Evolutionary conservation across 2,329 filamentous ascomycete species (phyloP), one percentile per base, ranked within the genome.

Genomic region (Aureobasidium sp.): DNA sequence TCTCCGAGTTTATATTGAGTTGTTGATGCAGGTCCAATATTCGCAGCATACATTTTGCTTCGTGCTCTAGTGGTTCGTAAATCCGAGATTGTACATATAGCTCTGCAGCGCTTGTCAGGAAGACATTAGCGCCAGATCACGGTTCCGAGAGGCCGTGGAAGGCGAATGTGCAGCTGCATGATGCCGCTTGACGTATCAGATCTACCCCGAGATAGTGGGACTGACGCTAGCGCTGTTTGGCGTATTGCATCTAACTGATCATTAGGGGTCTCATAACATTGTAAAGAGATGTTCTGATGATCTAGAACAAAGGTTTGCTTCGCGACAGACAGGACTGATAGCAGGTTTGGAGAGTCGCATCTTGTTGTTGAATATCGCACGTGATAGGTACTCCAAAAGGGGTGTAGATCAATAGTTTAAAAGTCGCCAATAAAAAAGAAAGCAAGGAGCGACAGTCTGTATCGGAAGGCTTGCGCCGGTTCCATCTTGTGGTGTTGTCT

Each of bases 141-240:
- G n/a, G 25, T 48, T 29, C 7, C 34, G 20, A 22, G n/a, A 52
- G 36, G 37, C n/a, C 20, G 37, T 55, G 15, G 17, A 6, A 15
- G 25, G 25, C 20, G 12, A 20, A 27, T 31, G 20, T 59, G 8
- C 22, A 34, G 8, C 57, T 60, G 57, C 57, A 60, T 51, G 57
- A 60, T 51, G 57, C 57, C 37, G 45, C 36, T 42, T 49, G 56
- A 59, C 42, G 44, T 59, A 59, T 59, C 57, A 51, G 25, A 49
- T 51, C 44, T 60, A 48, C 57, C 57, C 57, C 53, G n/a, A 22
- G 29, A 44, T 47, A 36, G 45, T 48, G 55, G 42, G 25, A 34
- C 31, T 34, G 31, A 59, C 55, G 42, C 55, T 59, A 59, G 55
- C 55, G 53, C 55, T 39, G 55, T 59, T 59, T 59, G 55, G 53